phyloP scores from a whole-genome alignment of 2,329 filamentous ascomycete species.

The Ophiostoma montium region DNA sequence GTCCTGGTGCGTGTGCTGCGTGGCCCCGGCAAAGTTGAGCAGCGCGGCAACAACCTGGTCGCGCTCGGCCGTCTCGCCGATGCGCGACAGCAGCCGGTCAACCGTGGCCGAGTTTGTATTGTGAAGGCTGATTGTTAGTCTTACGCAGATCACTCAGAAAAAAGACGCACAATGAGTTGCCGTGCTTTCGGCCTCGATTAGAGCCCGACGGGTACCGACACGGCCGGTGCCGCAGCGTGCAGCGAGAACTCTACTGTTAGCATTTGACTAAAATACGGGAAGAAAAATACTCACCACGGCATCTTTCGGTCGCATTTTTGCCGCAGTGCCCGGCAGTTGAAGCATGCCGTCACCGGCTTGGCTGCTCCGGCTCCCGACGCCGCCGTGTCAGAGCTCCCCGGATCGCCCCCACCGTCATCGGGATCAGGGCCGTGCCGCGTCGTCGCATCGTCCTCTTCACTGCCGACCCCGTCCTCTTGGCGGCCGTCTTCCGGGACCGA shows the following conservation, averaged over 20 bases:
- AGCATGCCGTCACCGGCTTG: constrained; percentile 13
- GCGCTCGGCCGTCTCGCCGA: constrained; percentile 15
- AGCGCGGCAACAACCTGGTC: constrained; percentile 14
- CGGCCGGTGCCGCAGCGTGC: constrained; percentile 8
- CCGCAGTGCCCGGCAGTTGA: constrained; percentile 12
- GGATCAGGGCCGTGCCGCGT: not conserved
- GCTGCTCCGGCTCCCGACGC: not conserved
- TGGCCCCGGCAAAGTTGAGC: constrained; percentile 12
- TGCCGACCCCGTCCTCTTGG: too few relatives aligned
- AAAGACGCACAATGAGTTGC: constrained; percentile 12
- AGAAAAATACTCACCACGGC: constrained; percentile 7
- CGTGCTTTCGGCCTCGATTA: constrained; percentile 14
- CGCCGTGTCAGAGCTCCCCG: not conserved
- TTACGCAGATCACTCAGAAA: not conserved
- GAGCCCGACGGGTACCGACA: constrained; percentile 13
- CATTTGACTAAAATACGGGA: not conserved
- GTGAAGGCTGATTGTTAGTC: not conserved
- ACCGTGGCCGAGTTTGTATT: constrained; percentile 14
- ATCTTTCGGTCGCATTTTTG: constrained; percentile 13
- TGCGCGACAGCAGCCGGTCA: constrained; percentile 15
- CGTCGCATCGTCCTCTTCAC: not conserved
- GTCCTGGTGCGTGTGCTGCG: not conserved
- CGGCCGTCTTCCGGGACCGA: too few relatives aligned
- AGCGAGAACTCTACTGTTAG: constrained; percentile 7
- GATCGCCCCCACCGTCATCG: not conserved